phyloP scores from a whole-genome alignment of 352 stramenopile genomes.

The Globisporangium cystogenes region DNA sequence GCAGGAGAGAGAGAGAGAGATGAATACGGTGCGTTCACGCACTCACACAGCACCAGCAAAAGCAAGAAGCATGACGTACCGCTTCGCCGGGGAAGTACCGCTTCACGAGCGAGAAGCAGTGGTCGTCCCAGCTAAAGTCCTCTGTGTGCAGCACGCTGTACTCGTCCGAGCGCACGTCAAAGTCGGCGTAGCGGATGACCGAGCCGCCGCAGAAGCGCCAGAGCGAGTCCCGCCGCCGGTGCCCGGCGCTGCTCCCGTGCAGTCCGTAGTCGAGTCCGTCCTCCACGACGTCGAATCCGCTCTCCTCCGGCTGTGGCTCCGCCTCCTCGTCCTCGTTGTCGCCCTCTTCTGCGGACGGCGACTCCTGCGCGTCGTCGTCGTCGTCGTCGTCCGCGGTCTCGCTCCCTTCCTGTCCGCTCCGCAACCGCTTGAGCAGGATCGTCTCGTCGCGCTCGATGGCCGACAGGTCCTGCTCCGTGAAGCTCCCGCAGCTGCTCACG shows the following conservation, averaged over 20 bases:
- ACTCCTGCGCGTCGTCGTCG: slow-evolving; percentile 19
- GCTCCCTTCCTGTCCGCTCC: slow-evolving; percentile 52
- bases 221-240: slow-evolving; percentile 54
- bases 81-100: slow-evolving; percentile 80
- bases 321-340: slow-evolving; percentile 13
- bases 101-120: slow-evolving; percentile 83
- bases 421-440: slow-evolving; percentile 61
- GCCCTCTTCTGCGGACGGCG: slow-evolving; percentile 10
- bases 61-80: slow-evolving; percentile 1
- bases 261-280: slow-evolving; percentile 43
- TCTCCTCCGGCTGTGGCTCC: slow-evolving; percentile 21
- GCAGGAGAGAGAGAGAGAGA: background rate
- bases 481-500: slow-evolving; percentile 39
- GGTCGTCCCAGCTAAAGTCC: slow-evolving; percentile 87
- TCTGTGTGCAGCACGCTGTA: slow-evolving; percentile 85
- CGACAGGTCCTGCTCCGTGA: slow-evolving; percentile 52
- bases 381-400: slow-evolving; percentile 52
- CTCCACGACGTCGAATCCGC: slow-evolving; percentile 51
- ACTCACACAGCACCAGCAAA: background rate
- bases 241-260: slow-evolving; percentile 17
- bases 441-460: slow-evolving; percentile 71
- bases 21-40: background rate
- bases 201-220: slow-evolving; percentile 81
- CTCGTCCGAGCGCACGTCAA: slow-evolving; percentile 75
- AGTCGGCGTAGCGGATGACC: slow-evolving; percentile 78